phyloP scores from a whole-genome alignment of 768 basidiomycete species.

The Podaxis carcinomalis region DNA sequence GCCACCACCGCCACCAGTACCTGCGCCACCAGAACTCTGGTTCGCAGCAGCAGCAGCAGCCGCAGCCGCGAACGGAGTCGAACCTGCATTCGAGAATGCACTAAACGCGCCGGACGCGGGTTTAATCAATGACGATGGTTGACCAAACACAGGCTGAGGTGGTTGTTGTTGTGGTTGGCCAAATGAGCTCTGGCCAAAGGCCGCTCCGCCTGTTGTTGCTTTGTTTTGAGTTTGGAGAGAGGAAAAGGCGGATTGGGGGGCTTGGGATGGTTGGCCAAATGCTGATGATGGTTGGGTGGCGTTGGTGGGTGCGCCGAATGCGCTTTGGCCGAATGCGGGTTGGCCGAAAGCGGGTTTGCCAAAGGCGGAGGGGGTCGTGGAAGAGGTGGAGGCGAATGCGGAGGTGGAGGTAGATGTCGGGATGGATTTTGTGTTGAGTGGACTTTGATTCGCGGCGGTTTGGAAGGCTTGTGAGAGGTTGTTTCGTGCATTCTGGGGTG shows the following conservation, averaged over 20 bases:
- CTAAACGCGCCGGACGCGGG: conserved; percentile 50
- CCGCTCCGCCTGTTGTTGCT: conserved; percentile 20
- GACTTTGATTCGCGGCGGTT: conserved; percentile 17
- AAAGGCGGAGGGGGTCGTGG: neutral
- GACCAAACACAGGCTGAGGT: conserved; percentile 35
- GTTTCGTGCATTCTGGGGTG: conserved; percentile 37
- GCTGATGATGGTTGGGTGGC: conserved; percentile 23
- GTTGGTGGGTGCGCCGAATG: conserved; percentile 10
- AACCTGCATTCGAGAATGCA: conserved; percentile 29
- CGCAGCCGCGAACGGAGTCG: conserved; percentile 27
- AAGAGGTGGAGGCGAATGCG: conserved; percentile 2
- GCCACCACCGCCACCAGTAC: conserved; percentile 29
- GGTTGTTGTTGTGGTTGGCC: conserved; percentile 21
- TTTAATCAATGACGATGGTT: conserved; percentile 38
- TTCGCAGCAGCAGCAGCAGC: conserved; percentile 13
- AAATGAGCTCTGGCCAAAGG: conserved; percentile 30
- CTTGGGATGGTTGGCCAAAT: conserved; percentile 31
- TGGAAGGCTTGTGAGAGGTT: conserved; percentile 50
- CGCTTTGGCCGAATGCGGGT: conserved; percentile 23
- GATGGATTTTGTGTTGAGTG: conserved; percentile 1
- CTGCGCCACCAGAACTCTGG: conserved; percentile 7
- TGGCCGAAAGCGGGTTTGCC: conserved; percentile 18
- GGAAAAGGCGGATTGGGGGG: conserved; percentile 25
- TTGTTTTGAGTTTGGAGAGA: neutral
- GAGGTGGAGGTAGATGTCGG: neutral